Base-by-base conservation (phyloP, 2,329 filamentous ascomycete genomes). In the Apiospora arundinis region DNA sequence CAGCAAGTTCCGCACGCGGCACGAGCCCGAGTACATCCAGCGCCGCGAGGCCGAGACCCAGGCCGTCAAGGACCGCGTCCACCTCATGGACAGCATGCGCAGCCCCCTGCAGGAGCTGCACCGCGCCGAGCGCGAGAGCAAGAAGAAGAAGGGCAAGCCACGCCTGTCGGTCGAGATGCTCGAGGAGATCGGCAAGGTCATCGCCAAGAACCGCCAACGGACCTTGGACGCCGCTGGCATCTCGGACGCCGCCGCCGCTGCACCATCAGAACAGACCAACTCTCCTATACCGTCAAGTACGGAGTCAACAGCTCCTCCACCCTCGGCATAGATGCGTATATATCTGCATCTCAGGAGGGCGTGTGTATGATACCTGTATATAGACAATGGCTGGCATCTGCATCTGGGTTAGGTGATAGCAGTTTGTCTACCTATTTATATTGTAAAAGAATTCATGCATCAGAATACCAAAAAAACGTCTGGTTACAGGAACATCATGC, bases 1-100 rank as follows among this genome's bases (percentile, higher is more conserved):
- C 87, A 93, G 92, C 76, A 90, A 88, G 77, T 96, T 95, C 89
- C 88, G 95, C 78, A 94, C 91, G 69, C 87, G 93, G 67, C 94
- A 97, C 83, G 92, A 95, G 74, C 84, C 88, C 65, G 92, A 92
- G 80, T 97, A 92, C 80, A 81, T 95, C 69, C 85, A 85, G 75
- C 83, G 85, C 82, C 92, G 91, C 85, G 85, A 90, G 80, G 83
- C 85, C 72, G 87, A 92, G 80, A 91, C 89, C 60, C 79, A 78
- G 40, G 83, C 80, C 73, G 81, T 82, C 80, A 83, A 85, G 78
- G 82, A 83, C 76, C 81, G 80, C 69, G 76, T 67, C 77, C 81
- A 78, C 71, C 81, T 81, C 77, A 77, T 79, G 75, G 80, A 81
- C n/a, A 79, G 75, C 75, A 81, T 80, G 79, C 78, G 80, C 77